Percentiles rank a stretch among this genome's conserved stretches.
Evolutionary conservation across 768 basidiomycete genomes (phyloP).

Genomic region (Kwoniella sp.): DNA sequence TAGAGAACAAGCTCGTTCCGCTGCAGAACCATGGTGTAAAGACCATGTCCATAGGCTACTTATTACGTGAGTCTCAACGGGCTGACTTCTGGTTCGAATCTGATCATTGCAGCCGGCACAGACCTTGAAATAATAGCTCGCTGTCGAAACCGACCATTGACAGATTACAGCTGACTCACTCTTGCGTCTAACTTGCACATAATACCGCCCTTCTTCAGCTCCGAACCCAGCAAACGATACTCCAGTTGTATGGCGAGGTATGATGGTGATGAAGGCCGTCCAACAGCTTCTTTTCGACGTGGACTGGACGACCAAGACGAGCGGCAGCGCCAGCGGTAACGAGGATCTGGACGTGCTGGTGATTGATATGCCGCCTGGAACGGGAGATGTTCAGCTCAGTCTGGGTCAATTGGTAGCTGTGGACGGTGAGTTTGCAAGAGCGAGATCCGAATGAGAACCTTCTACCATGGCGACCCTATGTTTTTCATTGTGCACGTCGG

Average conservation of each 20-base stretch:
- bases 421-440: constrained; percentile 67
- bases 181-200: too few species aligned
- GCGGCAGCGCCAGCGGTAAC: constrained; percentile 13
- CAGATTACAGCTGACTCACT: too few species aligned
- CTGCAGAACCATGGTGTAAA: constrained; percentile 84
- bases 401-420: constrained; percentile 83
- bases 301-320: constrained; percentile 67
- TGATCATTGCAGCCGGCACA: too few species aligned
- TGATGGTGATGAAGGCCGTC: constrained; percentile 98
- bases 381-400: constrained; percentile 91
- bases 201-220: constrained; percentile 43
- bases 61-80: constrained; percentile 63
- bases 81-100: too few species aligned
- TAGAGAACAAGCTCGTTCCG: constrained; percentile 72
- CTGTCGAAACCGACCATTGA: too few species aligned
- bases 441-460: too few species aligned
- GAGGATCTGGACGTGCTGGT: constrained; percentile 76
- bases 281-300: constrained; percentile 95
- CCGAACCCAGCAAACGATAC: constrained; percentile 66
- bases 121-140: too few species aligned
- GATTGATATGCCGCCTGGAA: constrained; percentile 95
- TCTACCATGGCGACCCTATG: too few species aligned
- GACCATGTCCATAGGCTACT: constrained; percentile 97
- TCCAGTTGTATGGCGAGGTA: constrained; percentile 89
- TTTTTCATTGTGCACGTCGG: too few species aligned